Percentiles rank a stretch among this genome's conserved stretches.
Conservation (phyloP, 805 yeast species). For the Metschnikowia cerradonensis region DNA sequence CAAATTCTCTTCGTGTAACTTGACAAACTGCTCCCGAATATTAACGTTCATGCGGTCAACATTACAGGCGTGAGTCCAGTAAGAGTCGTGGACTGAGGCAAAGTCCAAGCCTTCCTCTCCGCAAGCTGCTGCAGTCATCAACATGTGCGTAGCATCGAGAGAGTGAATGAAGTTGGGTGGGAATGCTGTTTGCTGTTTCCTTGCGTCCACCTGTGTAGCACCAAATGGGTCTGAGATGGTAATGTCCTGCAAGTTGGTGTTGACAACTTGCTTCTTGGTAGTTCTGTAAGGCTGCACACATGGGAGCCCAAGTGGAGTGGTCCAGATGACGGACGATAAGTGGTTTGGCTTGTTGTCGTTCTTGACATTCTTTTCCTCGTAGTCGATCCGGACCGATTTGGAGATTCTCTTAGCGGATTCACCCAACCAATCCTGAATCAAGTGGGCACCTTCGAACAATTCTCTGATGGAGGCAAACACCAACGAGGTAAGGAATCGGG, state of each 20-base stretch:
- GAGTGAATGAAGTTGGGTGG: constrained; percentile 97
- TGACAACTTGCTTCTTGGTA: constrained; percentile 56
- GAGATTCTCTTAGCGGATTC: constrained; percentile 78
- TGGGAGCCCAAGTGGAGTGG: constrained; percentile 91
- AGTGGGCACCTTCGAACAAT: constrained; percentile 86
- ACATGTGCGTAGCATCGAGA: constrained; percentile 94
- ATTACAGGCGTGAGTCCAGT: constrained; percentile 95
- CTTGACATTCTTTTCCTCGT: constrained; percentile 35
- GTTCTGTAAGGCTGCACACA: constrained; percentile 95
- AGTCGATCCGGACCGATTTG: constrained; percentile 68
- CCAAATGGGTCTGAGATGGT: constrained; percentile 84
- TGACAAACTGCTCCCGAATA: constrained; percentile 75
- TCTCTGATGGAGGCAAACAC: constrained; percentile 84
- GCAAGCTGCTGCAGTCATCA: constrained; percentile 79
- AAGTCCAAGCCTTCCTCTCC: constrained; percentile 61
- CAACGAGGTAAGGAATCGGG: constrained; percentile 64
- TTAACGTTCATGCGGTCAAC: constrained; percentile 65
- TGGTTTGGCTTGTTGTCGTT: constrained; percentile 52
- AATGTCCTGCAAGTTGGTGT: constrained; percentile 87
- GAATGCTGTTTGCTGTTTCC: constrained; percentile 89
- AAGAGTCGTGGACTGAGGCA: constrained; percentile 96
- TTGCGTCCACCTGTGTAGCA: constrained; percentile 73
- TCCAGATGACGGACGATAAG: constrained; percentile 93
- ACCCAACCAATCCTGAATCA: constrained; percentile 94
- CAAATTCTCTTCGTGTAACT: constrained; percentile 70